phyloP scores from a whole-genome alignment of 129 eudicot genomes.

The Escallonia herrerae region DNA sequence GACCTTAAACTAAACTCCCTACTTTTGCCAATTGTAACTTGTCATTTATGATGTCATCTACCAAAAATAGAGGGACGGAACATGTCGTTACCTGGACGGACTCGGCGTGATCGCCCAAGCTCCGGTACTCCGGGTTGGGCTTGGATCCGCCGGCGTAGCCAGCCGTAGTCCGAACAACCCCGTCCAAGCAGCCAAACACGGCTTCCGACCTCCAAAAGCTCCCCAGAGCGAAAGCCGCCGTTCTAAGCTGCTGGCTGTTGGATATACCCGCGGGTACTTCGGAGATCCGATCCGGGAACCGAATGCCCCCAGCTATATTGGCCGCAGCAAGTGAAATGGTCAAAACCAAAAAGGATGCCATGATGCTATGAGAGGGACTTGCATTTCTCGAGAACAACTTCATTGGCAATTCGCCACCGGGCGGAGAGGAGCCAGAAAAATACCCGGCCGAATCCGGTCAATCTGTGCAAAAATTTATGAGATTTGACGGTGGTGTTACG shows the following conservation, averaged over 20 bases:
- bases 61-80: background rate
- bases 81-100: conserved; percentile 45
- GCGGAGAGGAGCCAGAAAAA: background rate
- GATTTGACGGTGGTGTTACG: background rate
- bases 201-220: conserved; percentile 99
- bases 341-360: conserved; percentile 16
- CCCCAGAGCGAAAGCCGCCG: conserved; percentile 74
- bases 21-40: too few relatives aligned
- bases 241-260: conserved; percentile 35
- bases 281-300: conserved; percentile 70
- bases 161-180: conserved; percentile 74
- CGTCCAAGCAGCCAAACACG: conserved; percentile 82
- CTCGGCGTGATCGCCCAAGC: conserved; percentile 90
- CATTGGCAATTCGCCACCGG: conserved; percentile 9
- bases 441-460: background rate
- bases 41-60: too few relatives aligned
- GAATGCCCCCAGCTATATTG: conserved; percentile 26
- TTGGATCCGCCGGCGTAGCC: conserved; percentile 94
- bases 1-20: too few relatives aligned
- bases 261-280: conserved; percentile 14
- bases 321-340: conserved; percentile 14
- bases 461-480: background rate
- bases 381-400: conserved; percentile 2
- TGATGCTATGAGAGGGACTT: background rate
- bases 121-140: conserved; percentile 73